These are phyloP conservation scores for Sarocladium oryzae DNA, from an alignment of 2,329 filamentous ascomycete genomes.

Conservation along the genomic window DNA sequence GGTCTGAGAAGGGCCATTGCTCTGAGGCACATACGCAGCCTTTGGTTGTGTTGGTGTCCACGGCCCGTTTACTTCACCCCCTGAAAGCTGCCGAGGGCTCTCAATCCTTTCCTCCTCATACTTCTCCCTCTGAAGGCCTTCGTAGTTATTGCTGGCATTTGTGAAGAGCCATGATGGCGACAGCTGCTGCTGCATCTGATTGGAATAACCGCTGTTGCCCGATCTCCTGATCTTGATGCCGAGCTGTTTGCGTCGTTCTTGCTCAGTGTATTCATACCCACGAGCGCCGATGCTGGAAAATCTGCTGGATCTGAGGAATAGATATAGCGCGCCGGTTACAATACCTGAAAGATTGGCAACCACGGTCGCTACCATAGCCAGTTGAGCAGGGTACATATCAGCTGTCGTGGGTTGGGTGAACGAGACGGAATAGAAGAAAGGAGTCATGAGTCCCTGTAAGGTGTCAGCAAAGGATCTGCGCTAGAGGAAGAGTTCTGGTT, in stretches of 20 bases:
- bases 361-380: slow-evolving; percentile 59
- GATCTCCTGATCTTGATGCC: slow-evolving; percentile 10
- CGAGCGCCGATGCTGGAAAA: slow-evolving; percentile 46
- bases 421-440: slow-evolving; percentile 56
- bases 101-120: slow-evolving; percentile 24
- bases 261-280: slow-evolving; percentile 27
- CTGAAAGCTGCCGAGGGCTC: slow-evolving; percentile 13
- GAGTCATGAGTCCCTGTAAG: slow-evolving; percentile 50
- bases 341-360: slow-evolving; percentile 61
- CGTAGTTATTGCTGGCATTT: slow-evolving; percentile 3
- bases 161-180: slow-evolving; percentile 11
- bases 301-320: slow-evolving; percentile 60
- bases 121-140: slow-evolving; percentile 18
- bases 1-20: background rate
- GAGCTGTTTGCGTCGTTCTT: slow-evolving; percentile 4
- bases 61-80: background rate
- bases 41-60: slow-evolving; percentile 35
- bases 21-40: background rate
- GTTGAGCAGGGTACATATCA: slow-evolving; percentile 19
- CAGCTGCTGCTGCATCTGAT: slow-evolving; percentile 17
- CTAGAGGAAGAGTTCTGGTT: slow-evolving; percentile 21
- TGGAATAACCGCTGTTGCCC: slow-evolving; percentile 11
- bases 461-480: slow-evolving; percentile 20
- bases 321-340: slow-evolving; percentile 57
- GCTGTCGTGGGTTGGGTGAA: slow-evolving; percentile 24